These are phyloP conservation scores for carrot (Daucus carota) DNA, from an alignment of 129 eudicot species.

Conservation along the genomic window DNA sequence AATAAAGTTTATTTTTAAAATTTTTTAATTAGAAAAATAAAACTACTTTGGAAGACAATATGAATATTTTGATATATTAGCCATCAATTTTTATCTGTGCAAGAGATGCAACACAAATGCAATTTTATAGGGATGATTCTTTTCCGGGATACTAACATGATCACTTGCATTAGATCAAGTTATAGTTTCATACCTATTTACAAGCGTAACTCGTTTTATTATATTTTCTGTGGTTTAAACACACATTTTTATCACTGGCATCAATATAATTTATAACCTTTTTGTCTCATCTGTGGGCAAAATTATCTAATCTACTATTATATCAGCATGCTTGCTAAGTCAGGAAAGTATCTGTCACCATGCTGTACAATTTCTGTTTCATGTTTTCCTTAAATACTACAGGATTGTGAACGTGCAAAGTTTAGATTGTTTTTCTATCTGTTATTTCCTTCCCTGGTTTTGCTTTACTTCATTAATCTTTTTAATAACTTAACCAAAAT, in stretches of 20 bases:
- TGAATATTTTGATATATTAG: background rate
- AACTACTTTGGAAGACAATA: background rate
- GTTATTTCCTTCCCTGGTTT: background rate
- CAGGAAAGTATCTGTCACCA: background rate
- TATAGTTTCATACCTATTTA: background rate
- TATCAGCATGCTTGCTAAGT: background rate
- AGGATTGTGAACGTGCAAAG: background rate
- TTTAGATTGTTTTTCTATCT: background rate
- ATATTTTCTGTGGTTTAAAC: background rate
- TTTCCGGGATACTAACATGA: background rate
- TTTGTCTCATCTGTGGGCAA: background rate
- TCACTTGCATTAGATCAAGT: background rate
- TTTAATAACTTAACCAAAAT: background rate
- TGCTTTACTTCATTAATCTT: background rate
- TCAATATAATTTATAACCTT: background rate
- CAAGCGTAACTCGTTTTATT: background rate
- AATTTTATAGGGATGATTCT: background rate
- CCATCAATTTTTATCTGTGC: background rate
- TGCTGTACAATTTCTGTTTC: background rate
- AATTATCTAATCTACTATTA: background rate
- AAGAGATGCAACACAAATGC: background rate
- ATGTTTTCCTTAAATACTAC: background rate
- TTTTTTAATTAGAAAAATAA: background rate
- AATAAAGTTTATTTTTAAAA: background rate
- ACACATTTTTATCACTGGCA: background rate